Base-by-base conservation (phyloP, 805 yeast genomes). In the Candida vartiovaarae region DNA sequence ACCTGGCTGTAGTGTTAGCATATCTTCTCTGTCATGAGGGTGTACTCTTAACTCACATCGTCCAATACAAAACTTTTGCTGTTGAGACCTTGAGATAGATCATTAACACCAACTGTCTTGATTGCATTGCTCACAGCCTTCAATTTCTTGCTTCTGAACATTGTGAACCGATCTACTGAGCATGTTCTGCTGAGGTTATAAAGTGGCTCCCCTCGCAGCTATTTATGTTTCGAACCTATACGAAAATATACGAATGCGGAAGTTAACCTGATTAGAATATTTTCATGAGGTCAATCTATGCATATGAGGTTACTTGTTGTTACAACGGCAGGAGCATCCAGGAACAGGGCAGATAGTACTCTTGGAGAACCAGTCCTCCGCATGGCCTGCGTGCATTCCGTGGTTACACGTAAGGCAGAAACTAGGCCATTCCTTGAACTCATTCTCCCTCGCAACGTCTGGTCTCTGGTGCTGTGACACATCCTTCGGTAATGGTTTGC, bases 331-430 rank as follows among this genome's bases (percentile, higher is more conserved):
- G 34, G 72, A 70, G 57, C 99, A 91, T 36, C 89, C 95, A 0
- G 97, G 96, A 3, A 91, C 95, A 0, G 99, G 97, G 57, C 99
- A 91, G 1, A 85, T 77, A 44, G 76, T 77, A 55, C 90, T 95
- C 60, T 81, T 82, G 26, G 82, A 75, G 61, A 91, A 91, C 99
- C 99, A 91, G 56, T 90, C 95, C 50, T 86, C 89, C 0, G 97
- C 97, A 61, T 91, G 99, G 4, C 84, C 89, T 0, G 95, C 89
- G 65, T 91, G 99, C 77, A 82, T 82, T 1, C 96, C 95, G 56
- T 91, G 99, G 58, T 84, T 87, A 60, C 99, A 91, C 31, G 82
- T 77, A 50, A 91, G 65, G 57, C 99, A 91, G 64, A 88, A 88
- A 52, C 93, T 86, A 52, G 91, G 89, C 95, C 96, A 88, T 49